phyloP scores from a whole-genome alignment of 768 basidiomycete genomes.

The Naematelia encephala region DNA sequence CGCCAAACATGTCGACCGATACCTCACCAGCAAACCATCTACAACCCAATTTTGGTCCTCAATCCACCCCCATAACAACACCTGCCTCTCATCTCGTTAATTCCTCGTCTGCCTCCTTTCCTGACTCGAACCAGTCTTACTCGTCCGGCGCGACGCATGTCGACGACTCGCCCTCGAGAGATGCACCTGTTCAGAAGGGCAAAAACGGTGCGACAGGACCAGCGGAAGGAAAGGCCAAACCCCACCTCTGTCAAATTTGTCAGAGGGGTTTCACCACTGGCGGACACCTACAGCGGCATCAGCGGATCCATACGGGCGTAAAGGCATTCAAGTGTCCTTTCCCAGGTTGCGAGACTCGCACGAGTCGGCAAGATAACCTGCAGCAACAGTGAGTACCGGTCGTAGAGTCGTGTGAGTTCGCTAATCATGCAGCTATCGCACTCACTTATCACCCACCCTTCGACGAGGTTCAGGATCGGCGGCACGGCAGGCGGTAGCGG shows the following conservation, averaged over 20 bases:
- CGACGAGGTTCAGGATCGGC: conserved; percentile 41
- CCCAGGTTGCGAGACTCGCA: conserved; percentile 89
- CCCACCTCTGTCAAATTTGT: conserved; percentile 68
- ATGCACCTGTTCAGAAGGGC: conserved; percentile 19
- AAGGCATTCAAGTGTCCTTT: conserved; percentile 90
- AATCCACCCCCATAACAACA: not conserved
- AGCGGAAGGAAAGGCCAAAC: conserved; percentile 46
- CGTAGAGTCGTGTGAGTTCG: not conserved
- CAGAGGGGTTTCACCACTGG: conserved; percentile 78
- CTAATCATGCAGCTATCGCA: conserved; percentile 35
- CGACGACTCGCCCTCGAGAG: not conserved
- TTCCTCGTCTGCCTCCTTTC: conserved; percentile 2
- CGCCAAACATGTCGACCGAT: conserved; percentile 5
- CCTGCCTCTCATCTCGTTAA: not conserved
- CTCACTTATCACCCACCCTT: conserved; percentile 42
- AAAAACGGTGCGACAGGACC: conserved; percentile 46
- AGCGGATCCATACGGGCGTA: conserved; percentile 87
- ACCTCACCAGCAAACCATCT: conserved; percentile 3
- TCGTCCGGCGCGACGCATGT: not conserved
- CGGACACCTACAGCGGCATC: conserved; percentile 81
- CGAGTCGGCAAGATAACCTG: conserved; percentile 85
- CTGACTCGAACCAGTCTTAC: not conserved
- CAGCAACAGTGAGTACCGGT: conserved; percentile 59
- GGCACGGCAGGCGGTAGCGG: conserved; percentile 40
- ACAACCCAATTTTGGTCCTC: conserved; percentile 2